phyloP scores from a whole-genome alignment of 2,329 filamentous ascomycete species.

The Phyllachora maydis region DNA sequence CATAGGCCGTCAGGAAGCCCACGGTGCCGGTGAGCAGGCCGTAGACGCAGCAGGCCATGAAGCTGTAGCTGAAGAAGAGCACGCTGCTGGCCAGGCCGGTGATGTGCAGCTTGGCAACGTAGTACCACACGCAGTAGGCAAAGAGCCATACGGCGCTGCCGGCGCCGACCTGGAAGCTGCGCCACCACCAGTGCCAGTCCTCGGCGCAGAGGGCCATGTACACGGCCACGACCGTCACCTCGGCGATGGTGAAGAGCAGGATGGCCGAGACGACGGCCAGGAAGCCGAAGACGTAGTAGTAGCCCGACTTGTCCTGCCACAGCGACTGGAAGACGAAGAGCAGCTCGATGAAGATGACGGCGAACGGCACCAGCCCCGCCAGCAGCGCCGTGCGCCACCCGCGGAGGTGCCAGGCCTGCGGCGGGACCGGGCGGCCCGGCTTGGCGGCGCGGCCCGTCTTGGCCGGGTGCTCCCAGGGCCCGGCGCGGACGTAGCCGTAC shows the following conservation, averaged over 20 bases:
- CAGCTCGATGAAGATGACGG: slow-evolving; percentile 73
- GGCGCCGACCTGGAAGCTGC: slow-evolving; percentile 62
- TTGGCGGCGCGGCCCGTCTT: slow-evolving; percentile 53
- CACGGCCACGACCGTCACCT: slow-evolving; percentile 66
- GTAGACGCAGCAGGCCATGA: slow-evolving; percentile 64
- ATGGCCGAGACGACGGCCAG: slow-evolving; percentile 53
- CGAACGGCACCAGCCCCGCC: slow-evolving; percentile 64
- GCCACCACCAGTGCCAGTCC: slow-evolving; percentile 90
- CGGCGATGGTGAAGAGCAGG: slow-evolving; percentile 55
- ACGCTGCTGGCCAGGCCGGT: slow-evolving; percentile 59
- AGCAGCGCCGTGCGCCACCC: slow-evolving; percentile 43
- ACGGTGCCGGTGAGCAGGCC: slow-evolving; percentile 66
- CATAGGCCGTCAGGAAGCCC: slow-evolving; percentile 67
- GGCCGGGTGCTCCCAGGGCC: slow-evolving; percentile 63
- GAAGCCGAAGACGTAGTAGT: slow-evolving; percentile 86
- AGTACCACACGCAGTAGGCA: slow-evolving; percentile 69
- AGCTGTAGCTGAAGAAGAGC: slow-evolving; percentile 72
- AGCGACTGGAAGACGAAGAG: slow-evolving; percentile 73
- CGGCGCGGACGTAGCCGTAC: slow-evolving; percentile 48
- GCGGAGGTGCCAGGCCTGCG: slow-evolving; percentile 55
- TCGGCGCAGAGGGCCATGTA: slow-evolving; percentile 70
- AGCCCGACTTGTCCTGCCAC: slow-evolving; percentile 80
- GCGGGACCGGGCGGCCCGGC: slow-evolving; percentile 54
- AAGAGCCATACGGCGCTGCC: slow-evolving; percentile 68
- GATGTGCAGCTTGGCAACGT: slow-evolving; percentile 60